Conservation (phyloP, 2,329 filamentous ascomycete species). For the Fusarium tjaetaba region DNA sequence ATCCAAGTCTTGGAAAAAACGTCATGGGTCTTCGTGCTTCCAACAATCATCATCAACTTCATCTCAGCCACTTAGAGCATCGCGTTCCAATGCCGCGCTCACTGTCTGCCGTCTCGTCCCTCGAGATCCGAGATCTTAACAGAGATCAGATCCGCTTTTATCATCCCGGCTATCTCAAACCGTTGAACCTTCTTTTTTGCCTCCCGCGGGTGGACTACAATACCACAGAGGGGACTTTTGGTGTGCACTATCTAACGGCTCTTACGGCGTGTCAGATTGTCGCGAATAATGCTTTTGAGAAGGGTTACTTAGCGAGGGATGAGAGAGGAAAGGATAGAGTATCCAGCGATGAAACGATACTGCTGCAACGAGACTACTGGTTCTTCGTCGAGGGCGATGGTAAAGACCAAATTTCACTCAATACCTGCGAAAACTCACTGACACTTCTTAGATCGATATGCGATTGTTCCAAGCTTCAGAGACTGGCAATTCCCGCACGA, state of each 20-base stretch:
- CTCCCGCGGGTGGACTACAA: slow-evolving; percentile 32
- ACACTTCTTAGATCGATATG: slow-evolving; percentile 19
- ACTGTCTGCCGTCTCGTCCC: slow-evolving; percentile 26
- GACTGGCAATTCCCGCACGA: slow-evolving; percentile 38
- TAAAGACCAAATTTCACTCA: not conserved
- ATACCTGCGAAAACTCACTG: not conserved
- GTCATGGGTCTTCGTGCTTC: slow-evolving; percentile 20
- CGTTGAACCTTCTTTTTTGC: slow-evolving; percentile 30
- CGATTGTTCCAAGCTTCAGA: slow-evolving; percentile 27
- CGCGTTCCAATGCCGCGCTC: slow-evolving; percentile 30
- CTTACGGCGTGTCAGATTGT: slow-evolving; percentile 30
- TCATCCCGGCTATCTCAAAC: slow-evolving; percentile 31
- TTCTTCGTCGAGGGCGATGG: slow-evolving; percentile 32
- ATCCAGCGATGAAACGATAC: not conserved
- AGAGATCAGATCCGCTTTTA: slow-evolving; percentile 36
- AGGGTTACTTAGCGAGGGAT: slow-evolving; percentile 9
- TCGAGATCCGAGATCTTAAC: slow-evolving; percentile 30
- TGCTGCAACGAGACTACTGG: slow-evolving; percentile 32
- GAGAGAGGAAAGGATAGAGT: slow-evolving; percentile 19
- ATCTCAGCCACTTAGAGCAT: slow-evolving; percentile 17
- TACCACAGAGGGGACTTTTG: not conserved
- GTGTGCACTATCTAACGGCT: slow-evolving; percentile 26
- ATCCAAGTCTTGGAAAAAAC: slow-evolving; percentile 7
- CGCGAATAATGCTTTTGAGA: slow-evolving; percentile 30
- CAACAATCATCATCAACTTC: slow-evolving; percentile 1